Percentiles rank a stretch among this genome's conserved stretches.
Evolutionary conservation across 2,329 filamentous ascomycete species (phyloP).

Genomic region (Lasiodiplodia citricola): DNA sequence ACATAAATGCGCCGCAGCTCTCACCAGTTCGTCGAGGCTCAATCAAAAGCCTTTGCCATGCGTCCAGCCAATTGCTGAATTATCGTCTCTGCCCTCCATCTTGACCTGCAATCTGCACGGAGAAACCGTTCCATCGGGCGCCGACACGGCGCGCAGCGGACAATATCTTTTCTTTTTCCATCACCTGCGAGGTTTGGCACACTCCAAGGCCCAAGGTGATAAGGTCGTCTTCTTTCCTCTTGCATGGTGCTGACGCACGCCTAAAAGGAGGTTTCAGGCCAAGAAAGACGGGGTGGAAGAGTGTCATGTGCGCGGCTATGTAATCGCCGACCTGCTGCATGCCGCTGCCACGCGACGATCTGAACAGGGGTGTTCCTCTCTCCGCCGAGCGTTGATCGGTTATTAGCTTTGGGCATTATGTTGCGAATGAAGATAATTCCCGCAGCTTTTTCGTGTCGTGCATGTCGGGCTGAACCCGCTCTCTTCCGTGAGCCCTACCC

Average conservation of each 20-base stretch:
- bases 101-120: neutral
- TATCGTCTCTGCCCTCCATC: neutral
- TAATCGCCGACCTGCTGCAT: constrained; percentile 10
- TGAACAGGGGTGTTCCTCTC: neutral
- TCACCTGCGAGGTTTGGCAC: neutral
- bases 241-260: neutral
- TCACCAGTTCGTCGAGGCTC: neutral
- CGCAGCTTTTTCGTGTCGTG: neutral
- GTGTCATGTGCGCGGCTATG: neutral
- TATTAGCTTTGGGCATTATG: neutral
- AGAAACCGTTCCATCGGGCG: neutral
- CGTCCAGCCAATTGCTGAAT: constrained; percentile 6
- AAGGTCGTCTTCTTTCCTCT: neutral
- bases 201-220: neutral
- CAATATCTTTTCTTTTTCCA: constrained; percentile 8
- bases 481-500: neutral
- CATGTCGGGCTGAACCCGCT: neutral
- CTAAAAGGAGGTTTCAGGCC: neutral
- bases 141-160: neutral
- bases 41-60: neutral
- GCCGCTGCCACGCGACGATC: neutral
- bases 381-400: neutral
- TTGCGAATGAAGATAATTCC: neutral
- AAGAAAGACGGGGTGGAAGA: neutral
- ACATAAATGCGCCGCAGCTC: neutral